These are phyloP conservation scores for Arbutus unedo DNA, from an alignment of 148 eudicot species.

Conservation along the genomic window DNA sequence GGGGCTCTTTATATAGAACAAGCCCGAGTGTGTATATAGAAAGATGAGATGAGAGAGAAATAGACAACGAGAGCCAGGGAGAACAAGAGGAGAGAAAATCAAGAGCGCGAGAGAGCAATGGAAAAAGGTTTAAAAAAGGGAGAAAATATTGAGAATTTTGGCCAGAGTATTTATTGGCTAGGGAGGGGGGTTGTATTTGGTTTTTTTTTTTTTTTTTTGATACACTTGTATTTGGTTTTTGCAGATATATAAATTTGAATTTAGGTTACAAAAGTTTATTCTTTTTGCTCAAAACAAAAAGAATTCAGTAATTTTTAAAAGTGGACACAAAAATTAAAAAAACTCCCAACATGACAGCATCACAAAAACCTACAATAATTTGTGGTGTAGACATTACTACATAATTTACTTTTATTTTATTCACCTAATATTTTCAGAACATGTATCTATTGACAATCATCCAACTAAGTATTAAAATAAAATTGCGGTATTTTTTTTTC, in stretches of 20 bases:
- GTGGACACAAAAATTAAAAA: no score
- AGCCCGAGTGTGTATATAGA: neutral
- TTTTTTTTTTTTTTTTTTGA: no score
- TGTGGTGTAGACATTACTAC: neutral
- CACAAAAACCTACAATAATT: no score
- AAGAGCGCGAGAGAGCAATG: neutral
- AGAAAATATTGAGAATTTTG: neutral
- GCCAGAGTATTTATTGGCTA: constrained; percentile 6
- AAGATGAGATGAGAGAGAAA: constrained; percentile 1
- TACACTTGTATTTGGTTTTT: neutral
- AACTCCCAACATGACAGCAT: no score
- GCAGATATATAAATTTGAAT: no score
- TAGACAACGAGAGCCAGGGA: neutral
- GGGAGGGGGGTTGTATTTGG: neutral
- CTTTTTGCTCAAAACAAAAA: no score
- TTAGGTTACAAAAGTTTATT: no score
- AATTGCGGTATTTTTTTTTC: neutral
- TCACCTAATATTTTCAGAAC: neutral
- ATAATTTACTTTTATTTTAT: neutral
- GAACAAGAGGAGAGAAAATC: neutral
- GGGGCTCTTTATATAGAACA: neutral
- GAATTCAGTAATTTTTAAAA: no score
- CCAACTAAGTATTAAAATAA: no score
- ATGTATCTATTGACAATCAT: neutral
- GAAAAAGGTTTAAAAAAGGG: neutral